These are phyloP conservation scores for Candida insectorum DNA, from an alignment of 805 yeast genomes.

Conservation along the genomic window DNA sequence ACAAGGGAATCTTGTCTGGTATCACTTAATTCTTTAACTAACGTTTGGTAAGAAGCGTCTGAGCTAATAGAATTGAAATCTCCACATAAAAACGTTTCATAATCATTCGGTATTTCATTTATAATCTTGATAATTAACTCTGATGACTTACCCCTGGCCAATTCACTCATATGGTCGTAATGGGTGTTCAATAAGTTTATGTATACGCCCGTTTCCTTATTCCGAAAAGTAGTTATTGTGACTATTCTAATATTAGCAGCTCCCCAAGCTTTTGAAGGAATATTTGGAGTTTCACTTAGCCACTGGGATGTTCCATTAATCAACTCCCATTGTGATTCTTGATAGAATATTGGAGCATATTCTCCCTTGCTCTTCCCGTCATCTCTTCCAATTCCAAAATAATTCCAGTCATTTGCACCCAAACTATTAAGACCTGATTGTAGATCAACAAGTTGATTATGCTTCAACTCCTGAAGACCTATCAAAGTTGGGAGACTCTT, in stretches of 20 bases:
- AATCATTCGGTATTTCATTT: constrained; percentile 22
- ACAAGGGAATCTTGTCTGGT: constrained; percentile 29
- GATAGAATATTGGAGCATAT: constrained; percentile 46
- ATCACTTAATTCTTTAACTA: constrained; percentile 18
- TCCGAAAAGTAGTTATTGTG: constrained; percentile 30
- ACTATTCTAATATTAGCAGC: constrained; percentile 39
- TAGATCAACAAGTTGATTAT: constrained; percentile 37
- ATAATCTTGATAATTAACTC: constrained; percentile 42
- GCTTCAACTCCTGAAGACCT: constrained; percentile 37
- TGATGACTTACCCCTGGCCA: constrained; percentile 45
- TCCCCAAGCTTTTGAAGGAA: constrained; percentile 41
- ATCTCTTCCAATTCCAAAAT: constrained; percentile 47
- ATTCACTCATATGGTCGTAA: constrained; percentile 46
- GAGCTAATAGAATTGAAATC: constrained; percentile 47
- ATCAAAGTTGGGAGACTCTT: constrained; percentile 28
- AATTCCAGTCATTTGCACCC: constrained; percentile 29
- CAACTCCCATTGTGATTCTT: constrained; percentile 34
- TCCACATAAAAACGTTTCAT: constrained; percentile 47
- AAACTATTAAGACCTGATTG: constrained; percentile 35
- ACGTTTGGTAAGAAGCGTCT: constrained; percentile 26
- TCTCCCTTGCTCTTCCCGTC: constrained; percentile 53
- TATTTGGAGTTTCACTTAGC: constrained; percentile 52
- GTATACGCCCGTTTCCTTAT: constrained; percentile 11
- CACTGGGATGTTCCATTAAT: constrained; percentile 44
- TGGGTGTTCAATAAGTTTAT: constrained; percentile 46